These are phyloP conservation scores for Termitomyces sp. DNA, from an alignment of 768 basidiomycete genomes.

Conservation along the genomic window DNA sequence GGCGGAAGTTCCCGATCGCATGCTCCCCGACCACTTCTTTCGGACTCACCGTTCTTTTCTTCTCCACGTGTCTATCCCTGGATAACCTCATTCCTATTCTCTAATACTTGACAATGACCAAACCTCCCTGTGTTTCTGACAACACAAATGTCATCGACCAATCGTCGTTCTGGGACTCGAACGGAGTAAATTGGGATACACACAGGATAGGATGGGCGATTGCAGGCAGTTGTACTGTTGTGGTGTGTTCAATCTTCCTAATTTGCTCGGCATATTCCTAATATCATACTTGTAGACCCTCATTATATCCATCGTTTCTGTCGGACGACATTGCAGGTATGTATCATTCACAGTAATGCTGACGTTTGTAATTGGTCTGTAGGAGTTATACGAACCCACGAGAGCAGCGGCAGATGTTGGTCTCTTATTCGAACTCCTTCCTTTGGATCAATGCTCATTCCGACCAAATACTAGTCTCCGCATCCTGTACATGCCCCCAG, in stretches of 20 bases:
- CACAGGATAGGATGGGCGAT: slow-evolving; percentile 74
- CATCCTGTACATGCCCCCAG: slow-evolving; percentile 78
- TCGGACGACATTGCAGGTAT: slow-evolving; percentile 61
- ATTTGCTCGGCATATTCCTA: neutral
- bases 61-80: neutral
- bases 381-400: slow-evolving; percentile 67
- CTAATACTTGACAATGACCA: neutral
- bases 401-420: slow-evolving; percentile 80
- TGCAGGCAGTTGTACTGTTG: slow-evolving; percentile 51
- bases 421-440: slow-evolving; percentile 6
- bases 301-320: slow-evolving; percentile 49
- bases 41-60: neutral
- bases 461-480: slow-evolving; percentile 43
- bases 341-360: slow-evolving; percentile 9
- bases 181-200: slow-evolving; percentile 49
- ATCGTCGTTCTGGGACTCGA: slow-evolving; percentile 52
- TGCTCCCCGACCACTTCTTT: neutral
- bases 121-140: slow-evolving; percentile 36
- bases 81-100: neutral
- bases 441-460: neutral
- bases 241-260: slow-evolving; percentile 30
- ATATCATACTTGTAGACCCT: slow-evolving; percentile 39
- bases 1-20: neutral
- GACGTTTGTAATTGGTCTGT: slow-evolving; percentile 2
- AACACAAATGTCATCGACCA: slow-evolving; percentile 51